Evolutionary conservation across 805 yeast species (phyloP).

Genomic region (Yarrowia hollandica): DNA sequence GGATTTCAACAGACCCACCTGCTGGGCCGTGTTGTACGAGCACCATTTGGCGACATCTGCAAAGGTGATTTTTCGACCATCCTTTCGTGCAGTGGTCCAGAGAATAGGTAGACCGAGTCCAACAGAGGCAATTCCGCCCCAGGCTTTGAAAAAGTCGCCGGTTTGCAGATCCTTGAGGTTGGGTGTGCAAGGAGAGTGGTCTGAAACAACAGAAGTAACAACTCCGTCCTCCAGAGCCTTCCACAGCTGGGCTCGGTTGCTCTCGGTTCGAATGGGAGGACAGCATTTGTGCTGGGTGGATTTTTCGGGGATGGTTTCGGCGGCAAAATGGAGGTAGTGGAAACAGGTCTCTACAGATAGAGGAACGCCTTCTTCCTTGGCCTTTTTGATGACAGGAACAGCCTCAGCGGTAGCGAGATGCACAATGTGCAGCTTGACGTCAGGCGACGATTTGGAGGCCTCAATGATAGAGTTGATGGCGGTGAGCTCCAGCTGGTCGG

Average conservation of each 20-base stretch:
- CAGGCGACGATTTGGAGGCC: constrained; percentile 50
- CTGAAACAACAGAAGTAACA: constrained; percentile 85
- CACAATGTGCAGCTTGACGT: constrained; percentile 69
- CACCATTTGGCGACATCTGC: constrained; percentile 78
- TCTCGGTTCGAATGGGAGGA: constrained; percentile 84
- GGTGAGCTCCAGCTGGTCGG: constrained; percentile 81
- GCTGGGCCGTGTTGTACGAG: constrained; percentile 76
- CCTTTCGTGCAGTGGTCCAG: constrained; percentile 64
- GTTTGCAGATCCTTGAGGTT: constrained; percentile 75
- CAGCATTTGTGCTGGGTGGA: constrained; percentile 89
- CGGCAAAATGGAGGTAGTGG: constrained; percentile 77
- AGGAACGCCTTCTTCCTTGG: constrained; percentile 48
- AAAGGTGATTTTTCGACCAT: constrained; percentile 47
- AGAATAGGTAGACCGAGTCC: constrained; percentile 85
- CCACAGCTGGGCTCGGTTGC: constrained; percentile 76
- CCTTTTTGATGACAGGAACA: constrained; percentile 66
- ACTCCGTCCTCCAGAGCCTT: constrained; percentile 63
- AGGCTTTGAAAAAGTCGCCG: constrained; percentile 88
- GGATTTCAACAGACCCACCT: constrained; percentile 68
- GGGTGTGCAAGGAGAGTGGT: constrained; percentile 96
- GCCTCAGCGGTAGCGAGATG: constrained; percentile 88
- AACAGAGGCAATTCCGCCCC: constrained; percentile 96
- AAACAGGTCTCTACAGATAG: constrained; percentile 91
- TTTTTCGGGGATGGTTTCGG: constrained; percentile 75
- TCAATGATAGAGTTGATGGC: constrained; percentile 74